phyloP scores from a whole-genome alignment of 2,329 filamentous ascomycete genomes.

The Colletotrichum liriopes region DNA sequence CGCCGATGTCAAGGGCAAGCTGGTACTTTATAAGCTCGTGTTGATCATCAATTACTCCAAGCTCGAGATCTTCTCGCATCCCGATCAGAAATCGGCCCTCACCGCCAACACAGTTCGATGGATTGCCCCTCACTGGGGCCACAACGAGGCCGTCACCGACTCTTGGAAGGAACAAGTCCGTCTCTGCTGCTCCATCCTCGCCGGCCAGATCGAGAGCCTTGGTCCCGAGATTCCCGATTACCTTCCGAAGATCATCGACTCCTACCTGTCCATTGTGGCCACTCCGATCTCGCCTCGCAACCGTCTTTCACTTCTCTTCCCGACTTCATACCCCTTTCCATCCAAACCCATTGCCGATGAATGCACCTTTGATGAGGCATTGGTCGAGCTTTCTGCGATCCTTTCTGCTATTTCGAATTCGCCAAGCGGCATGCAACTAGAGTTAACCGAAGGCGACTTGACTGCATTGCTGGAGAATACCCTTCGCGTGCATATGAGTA shows the following conservation, averaged over 20 bases:
- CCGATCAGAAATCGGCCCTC: slow-evolving; percentile 81
- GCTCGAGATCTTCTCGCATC: slow-evolving; percentile 84
- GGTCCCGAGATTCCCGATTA: slow-evolving; percentile 89
- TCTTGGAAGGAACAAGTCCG: slow-evolving; percentile 96
- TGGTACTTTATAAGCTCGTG: slow-evolving; percentile 92
- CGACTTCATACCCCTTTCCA: slow-evolving; percentile 90
- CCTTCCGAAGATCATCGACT: slow-evolving; percentile 91
- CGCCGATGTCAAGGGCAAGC: slow-evolving; percentile 87
- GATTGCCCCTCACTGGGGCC: slow-evolving; percentile 95
- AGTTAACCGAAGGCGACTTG: slow-evolving; percentile 82
- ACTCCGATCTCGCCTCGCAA: slow-evolving; percentile 68
- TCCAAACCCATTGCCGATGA: slow-evolving; percentile 76
- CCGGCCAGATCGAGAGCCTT: slow-evolving; percentile 85
- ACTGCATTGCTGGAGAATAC: slow-evolving; percentile 83
- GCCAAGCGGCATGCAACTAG: slow-evolving; percentile 81
- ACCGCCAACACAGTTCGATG: slow-evolving; percentile 88
- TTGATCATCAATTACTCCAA: slow-evolving; percentile 93
- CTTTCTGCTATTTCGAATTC: slow-evolving; percentile 86
- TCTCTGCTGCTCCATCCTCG: slow-evolving; percentile 92
- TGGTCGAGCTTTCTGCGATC: slow-evolving; percentile 91
- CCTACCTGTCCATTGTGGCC: slow-evolving; percentile 83
- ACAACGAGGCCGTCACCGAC: slow-evolving; percentile 79
- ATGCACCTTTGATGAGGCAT: slow-evolving; percentile 82
- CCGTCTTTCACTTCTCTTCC: slow-evolving; percentile 89
- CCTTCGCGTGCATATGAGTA: slow-evolving; percentile 89